Conservation (phyloP, 1,284 basidiomycete species). For the Exobasidium cylindrosporum region DNA sequence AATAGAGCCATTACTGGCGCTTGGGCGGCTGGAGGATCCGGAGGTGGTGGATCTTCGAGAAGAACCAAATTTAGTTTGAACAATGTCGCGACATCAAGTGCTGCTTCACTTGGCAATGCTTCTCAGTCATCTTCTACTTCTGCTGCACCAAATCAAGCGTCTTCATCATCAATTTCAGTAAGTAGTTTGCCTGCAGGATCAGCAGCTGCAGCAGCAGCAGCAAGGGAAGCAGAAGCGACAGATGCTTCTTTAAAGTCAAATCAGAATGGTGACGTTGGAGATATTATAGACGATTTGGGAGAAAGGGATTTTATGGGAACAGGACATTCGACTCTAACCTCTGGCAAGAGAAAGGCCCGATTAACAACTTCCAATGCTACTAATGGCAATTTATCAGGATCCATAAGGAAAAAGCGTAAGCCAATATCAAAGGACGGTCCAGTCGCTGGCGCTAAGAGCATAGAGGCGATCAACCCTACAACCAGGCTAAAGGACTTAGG, state of each 20-base stretch:
- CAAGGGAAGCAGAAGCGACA: not conserved
- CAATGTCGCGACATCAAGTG: not conserved
- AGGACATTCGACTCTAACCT: not conserved
- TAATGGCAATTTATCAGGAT: not conserved
- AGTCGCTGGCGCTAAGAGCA: not conserved
- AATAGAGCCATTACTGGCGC: conserved; percentile 13
- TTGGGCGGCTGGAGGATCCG: conserved; percentile 4
- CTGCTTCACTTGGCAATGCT: not conserved
- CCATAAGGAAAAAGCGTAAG: not conserved
- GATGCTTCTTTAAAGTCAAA: not conserved
- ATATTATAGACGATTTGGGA: not conserved
- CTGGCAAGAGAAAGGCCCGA: conserved; percentile 6
- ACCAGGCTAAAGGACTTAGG: conserved; percentile 80
- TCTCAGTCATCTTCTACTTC: not conserved
- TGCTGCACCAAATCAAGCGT: not conserved
- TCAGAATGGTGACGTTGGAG: not conserved
- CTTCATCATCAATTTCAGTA: not conserved
- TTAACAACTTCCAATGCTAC: not conserved
- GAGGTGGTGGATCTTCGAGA: not conserved
- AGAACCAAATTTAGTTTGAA: conserved; percentile 8
- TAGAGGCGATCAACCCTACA: conserved; percentile 57
- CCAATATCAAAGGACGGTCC: not conserved
- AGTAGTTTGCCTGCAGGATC: not conserved
- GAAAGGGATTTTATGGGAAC: not conserved
- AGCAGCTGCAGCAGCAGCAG: conserved; percentile 5